Evolutionary conservation across 257 asterid species (phyloP), one percentile per base, ranked within the genome.

Genomic region (Solanum medicagineum): DNA sequence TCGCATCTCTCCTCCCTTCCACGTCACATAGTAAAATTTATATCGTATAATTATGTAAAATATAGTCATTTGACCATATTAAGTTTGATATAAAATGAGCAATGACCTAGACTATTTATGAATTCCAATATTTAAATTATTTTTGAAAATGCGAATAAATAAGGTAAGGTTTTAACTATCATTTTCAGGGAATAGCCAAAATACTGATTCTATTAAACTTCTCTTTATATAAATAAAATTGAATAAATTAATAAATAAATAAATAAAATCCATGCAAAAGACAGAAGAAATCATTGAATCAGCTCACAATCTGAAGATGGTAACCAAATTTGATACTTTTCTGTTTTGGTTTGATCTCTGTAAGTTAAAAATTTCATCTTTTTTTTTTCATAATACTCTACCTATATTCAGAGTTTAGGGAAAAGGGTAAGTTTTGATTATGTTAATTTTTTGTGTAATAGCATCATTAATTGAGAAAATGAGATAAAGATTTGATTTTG

Each of bases 401-500:
- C 36, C 36, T 74, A 6, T n/a, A 47, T 26, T 47, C 1, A 24
- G 16, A 5, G n/a, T 17, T 77, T 24, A 26, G 47, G 62, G 44
- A 24, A 77, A 77, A 26, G 26, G 65, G 47, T 15, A 15, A 8
- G 10, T 15, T 26, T 53, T 51, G 24, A 26, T 77, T 77, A 54
- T 77, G 65, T 16, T 53, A 26, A 42, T 1, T 11, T 51, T 16
- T 9, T 53, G 62, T 10, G 53, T 53, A 26, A 79, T 29, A 51
- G 16, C 20, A 51, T 77, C 4, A 22, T 74, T 74, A 6, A 49
- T 81, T 51, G 71, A 0, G 14, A 80, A 47, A 75, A 51, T 84
- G 73, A 74, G 88, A 87, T 88, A 70, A 89, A 88, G 86, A 87
- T 86, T 81, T 87, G 51, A 81, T 81, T 91, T 90, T 90, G 87